Evolutionary conservation across 106 monocot species (phyloP), one percentile per base, ranked within the genome.

Genomic region (Triglochin maritima): DNA sequence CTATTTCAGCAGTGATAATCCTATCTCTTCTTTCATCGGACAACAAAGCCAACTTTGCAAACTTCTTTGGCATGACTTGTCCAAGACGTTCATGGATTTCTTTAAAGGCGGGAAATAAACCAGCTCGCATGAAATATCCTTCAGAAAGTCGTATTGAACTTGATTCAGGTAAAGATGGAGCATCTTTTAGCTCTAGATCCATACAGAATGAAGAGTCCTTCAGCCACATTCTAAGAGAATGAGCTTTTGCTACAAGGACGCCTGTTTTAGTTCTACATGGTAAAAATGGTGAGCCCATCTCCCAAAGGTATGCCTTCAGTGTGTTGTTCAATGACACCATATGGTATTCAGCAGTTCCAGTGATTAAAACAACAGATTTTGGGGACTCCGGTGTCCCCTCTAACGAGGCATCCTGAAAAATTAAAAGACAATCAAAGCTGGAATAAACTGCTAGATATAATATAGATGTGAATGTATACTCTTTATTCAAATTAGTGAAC

Each of bases 221-320:
- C 9, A 98, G 74, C 96, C 96, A 98, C 96, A 98, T 91, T 65
- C 82, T 73, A 74, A 98, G 96, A 14, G 96, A 98, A 62, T 98
- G 91, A 72, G 91, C 85, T 82, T 98, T 98, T 52, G 88, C 87
- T 9, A 91, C 84, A 66, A 98, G 83, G 59, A 91, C 45, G 4
- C 96, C 91, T 44, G 74, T 82, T 9, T 91, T 80, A 65, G 81
- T 88, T 88, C 79, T 98, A 51, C 88, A 86, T 41, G 91, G 88
- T 55, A 88, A 55, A 79, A 98, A 98, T 11, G 96, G 96, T 47
- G 96, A 98, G 45, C 91, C 96, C 96, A 98, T 98, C 75, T 98
- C 96, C 91, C 81, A 88, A 44, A 98, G 86, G 55, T 82, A 98
- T 17, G 84, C 79, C 66, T 88, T 98, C 51, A 98, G 65, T 48